Percentiles rank a stretch among this genome's conserved stretches.
Evolutionary conservation across 768 basidiomycete genomes (phyloP).

Genomic region (Pisolithus orientalis): DNA sequence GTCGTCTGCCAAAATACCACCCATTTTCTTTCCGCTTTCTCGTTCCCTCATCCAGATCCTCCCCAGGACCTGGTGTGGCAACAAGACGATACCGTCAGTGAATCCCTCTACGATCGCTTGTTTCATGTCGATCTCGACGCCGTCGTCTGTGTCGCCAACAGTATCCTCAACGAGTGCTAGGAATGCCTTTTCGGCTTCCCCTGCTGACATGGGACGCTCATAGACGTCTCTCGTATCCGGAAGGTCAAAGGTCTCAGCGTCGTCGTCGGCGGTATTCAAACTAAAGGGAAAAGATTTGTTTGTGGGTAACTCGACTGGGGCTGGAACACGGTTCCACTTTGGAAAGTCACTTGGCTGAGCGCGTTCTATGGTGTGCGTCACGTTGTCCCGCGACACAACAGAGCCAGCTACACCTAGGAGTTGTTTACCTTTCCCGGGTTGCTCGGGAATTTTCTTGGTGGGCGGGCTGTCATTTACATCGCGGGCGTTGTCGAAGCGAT

Average conservation of each 20-base stretch:
- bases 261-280: background rate
- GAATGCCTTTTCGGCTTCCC: slow-evolving; percentile 72
- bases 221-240: slow-evolving; percentile 19
- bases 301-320: slow-evolving; percentile 25
- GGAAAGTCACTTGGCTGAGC: slow-evolving; percentile 9
- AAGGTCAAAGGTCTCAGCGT: slow-evolving; percentile 22
- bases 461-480: background rate
- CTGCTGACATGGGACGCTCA: slow-evolving; percentile 33
- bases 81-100: slow-evolving; percentile 54
- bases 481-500: background rate
- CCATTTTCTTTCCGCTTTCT: slow-evolving; percentile 70
- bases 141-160: slow-evolving; percentile 48
- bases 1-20: slow-evolving; percentile 90
- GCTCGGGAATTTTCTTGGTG: slow-evolving; percentile 5
- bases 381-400: slow-evolving; percentile 13
- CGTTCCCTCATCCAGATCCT: slow-evolving; percentile 83
- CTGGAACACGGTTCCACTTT: slow-evolving; percentile 22
- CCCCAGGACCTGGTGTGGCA: slow-evolving; percentile 87
- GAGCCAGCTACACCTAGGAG: background rate
- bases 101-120: slow-evolving; percentile 78
- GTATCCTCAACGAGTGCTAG: slow-evolving; percentile 69
- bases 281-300: slow-evolving; percentile 8
- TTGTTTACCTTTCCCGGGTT: slow-evolving; percentile 1
- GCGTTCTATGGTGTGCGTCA: slow-evolving; percentile 16
- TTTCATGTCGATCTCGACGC: slow-evolving; percentile 47